phyloP scores from a whole-genome alignment of 2,329 filamentous ascomycete genomes.

The Epichloe scottii region DNA sequence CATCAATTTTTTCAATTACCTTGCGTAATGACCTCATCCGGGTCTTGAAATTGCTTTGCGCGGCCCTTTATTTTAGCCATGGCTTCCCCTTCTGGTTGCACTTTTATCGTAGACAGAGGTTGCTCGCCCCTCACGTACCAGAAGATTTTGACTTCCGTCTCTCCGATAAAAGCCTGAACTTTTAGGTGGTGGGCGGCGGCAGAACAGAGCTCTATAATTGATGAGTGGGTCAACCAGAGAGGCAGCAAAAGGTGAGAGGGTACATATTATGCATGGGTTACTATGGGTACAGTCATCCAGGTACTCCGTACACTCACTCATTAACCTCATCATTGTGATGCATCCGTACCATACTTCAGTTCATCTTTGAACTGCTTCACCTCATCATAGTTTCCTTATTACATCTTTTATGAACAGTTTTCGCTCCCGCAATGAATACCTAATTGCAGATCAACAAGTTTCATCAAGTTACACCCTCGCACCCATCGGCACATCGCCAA shows the following conservation, averaged over 20 bases:
- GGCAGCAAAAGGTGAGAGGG: neutral
- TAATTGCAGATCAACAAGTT: neutral
- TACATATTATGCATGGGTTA: too few relatives aligned
- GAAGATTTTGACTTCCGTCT: conserved; percentile 16
- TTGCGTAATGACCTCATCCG: conserved; percentile 47
- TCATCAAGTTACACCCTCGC: neutral
- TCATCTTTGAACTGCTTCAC: neutral
- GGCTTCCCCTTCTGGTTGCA: conserved; percentile 12
- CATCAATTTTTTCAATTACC: conserved; percentile 30
- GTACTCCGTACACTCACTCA: neutral
- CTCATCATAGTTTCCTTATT: neutral
- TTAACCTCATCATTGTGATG: neutral
- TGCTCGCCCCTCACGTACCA: conserved; percentile 14
- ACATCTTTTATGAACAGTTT: neutral
- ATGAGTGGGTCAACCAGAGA: neutral
- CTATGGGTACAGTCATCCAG: too few relatives aligned
- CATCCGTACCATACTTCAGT: neutral
- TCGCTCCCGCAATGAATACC: neutral
- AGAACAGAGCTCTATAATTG: conserved; percentile 19
- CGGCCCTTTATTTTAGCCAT: conserved; percentile 42
- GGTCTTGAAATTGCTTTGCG: conserved; percentile 48
- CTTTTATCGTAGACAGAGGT: conserved; percentile 1
- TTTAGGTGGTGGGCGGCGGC: conserved; percentile 38
- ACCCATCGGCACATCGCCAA: conserved; percentile 3
- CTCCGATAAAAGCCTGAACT: conserved; percentile 22